Evolutionary conservation across 345 rosid species (phyloP), one percentile per base, ranked within the genome.

Genomic region (Melaleuca quinquenervia): DNA sequence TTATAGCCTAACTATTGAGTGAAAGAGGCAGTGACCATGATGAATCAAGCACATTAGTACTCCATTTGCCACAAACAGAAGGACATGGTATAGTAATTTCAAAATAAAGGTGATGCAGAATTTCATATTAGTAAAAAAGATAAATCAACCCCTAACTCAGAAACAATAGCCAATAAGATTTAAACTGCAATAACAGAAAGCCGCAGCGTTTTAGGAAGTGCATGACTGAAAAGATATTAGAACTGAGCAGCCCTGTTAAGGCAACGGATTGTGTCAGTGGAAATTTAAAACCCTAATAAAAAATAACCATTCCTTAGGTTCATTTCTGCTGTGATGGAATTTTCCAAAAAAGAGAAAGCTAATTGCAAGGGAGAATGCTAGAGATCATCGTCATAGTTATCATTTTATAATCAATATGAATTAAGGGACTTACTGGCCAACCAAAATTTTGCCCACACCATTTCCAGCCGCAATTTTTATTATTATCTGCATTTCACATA

Each of bases 381-480:
- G 48, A 70, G 80, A 18, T 70, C 80, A 5, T 70, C 7, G 3
- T 36, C 44, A 70, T 70, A 36, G 80, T 36, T 36, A 18, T 70
- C 80, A 70, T 41, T 32, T 18, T 32, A 70, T 70, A 48, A 48
- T 70, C 14, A 1, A 13, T 70, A 70, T 12, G 11, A 36, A 70
- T 10, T 70, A 75, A 58, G 15, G 85, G 84, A 87, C 98, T 94
- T 85, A 97, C 96, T 83, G 89, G 92, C 99, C 98, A 85, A 97
- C 98, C 85, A 95, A 86, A 84, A 96, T 95, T 86, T 93, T 90
- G 53, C 94, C 98, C 82, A 93, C 98, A 82, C 96, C 98, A 90
- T 97, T 97, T 84, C 98, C 99, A 4, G 96, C 98, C 6, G 98
- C 99, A 89, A 97, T 94, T 93, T 96, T 96, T 86, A 95, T 96